Base-by-base conservation (phyloP, 495 filamentous ascomycete species). In the Cryomyces minteri region DNA sequence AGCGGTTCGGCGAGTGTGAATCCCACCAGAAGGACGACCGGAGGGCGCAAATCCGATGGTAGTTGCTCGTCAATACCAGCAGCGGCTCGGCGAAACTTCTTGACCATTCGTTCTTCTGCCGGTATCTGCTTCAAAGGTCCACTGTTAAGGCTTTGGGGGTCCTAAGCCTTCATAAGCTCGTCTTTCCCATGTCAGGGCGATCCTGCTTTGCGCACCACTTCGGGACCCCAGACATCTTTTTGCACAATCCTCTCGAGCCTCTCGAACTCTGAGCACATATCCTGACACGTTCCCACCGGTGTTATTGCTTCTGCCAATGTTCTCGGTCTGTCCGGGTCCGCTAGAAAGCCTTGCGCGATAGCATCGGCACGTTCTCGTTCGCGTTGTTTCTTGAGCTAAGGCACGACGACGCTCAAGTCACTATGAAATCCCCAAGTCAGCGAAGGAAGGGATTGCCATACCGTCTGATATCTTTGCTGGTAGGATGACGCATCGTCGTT, bases 221-320 rank as follows among this genome's bases (percentile, higher is more conserved):
- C 77, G 6, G 68, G 60, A 2, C 48, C 51, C 57, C 67, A 69
- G 31, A 79, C 63, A 51, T 79, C 60, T 11, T 59, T 57, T 47
- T 79, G 69, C 48, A 80, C 75, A 42, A 93, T 87, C 14, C 88
- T 74, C 32, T 80, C 74, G 10, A 88, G 71, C 34, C 79, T 68
- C 63, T 99, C 92, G 55, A 77, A 94, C 51, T 88, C 79, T 0
- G 92, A 84, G 59, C 92, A 99, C 88, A 94, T 95, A 48, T 84
- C 78, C 51, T 82, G 75, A 55, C 88, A 96, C 44, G 81, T 88
- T 7, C 88, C 90, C 45, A 84, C 78, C 14, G 86, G 88, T 4
- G 80, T 80, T 39, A 95, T 82, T 4, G 90, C 88, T 48, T 94
- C 74, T 37, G 80, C 74, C 32, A 96, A 71, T 33, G 70, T 76